These are phyloP conservation scores for Paramecium tetraurelia DNA, from an alignment of 73 alveolate genomes.

Conservation along the genomic window DNA sequence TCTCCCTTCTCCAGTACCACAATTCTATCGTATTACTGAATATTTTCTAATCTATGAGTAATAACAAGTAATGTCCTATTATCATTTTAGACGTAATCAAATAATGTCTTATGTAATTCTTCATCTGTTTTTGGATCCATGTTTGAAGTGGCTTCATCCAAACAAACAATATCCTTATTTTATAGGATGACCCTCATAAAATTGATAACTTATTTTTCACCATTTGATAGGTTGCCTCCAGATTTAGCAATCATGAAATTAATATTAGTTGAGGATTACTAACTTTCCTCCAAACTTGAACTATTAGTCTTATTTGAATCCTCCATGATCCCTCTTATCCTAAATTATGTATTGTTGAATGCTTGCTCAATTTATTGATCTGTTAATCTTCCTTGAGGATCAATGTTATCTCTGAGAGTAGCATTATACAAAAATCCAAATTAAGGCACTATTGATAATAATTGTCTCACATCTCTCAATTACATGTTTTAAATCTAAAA, in stretches of 20 bases:
- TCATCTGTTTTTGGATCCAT: conserved; percentile 84
- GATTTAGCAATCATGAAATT: conserved; percentile 70
- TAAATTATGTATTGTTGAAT: conserved; percentile 63
- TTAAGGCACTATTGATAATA: conserved; percentile 79
- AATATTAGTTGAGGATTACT: conserved; percentile 32
- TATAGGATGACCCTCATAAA: conserved; percentile 74
- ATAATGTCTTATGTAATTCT: conserved; percentile 56
- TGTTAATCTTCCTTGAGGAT: conserved; percentile 74
- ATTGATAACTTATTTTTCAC: conserved; percentile 78
- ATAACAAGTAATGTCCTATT: conserved; percentile 55
- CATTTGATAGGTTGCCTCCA: conserved; percentile 76
- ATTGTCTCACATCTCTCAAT: conserved; percentile 70
- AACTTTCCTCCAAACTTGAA: conserved; percentile 4
- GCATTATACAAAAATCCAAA: conserved; percentile 73
- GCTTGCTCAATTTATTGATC: conserved; percentile 65
- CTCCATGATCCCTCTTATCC: conserved; percentile 42
- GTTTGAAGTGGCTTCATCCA: conserved; percentile 84
- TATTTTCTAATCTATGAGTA: conserved; percentile 58
- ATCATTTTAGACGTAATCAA: conserved; percentile 16
- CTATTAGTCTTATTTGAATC: background rate
- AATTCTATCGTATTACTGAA: conserved; percentile 46
- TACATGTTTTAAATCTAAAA: conserved; percentile 50
- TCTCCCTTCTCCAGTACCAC: conserved; percentile 51
- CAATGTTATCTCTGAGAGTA: conserved; percentile 82
- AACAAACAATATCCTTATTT: conserved; percentile 71